Conservation (phyloP, 2,329 filamentous ascomycete genomes). For the Neonectria magnoliae region DNA sequence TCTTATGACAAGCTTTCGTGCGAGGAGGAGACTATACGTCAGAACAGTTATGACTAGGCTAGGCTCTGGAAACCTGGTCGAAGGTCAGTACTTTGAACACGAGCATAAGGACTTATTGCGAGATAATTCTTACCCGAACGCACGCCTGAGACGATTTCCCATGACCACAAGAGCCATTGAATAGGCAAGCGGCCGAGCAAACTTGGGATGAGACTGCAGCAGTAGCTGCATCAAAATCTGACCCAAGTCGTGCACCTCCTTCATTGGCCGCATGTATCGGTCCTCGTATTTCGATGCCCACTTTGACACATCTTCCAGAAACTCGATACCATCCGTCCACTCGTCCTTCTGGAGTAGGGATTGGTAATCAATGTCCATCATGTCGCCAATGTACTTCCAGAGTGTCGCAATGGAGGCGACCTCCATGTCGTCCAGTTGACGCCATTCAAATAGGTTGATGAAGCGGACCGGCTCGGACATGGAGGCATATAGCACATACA, state of each 20-base stretch:
- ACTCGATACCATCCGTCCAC: constrained; percentile 63
- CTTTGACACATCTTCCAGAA: constrained; percentile 57
- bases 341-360: constrained; percentile 47
- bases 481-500: constrained; percentile 64
- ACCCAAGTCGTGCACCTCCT: constrained; percentile 62
- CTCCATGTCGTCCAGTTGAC: constrained; percentile 73
- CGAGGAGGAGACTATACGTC: constrained; percentile 58
- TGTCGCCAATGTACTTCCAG: constrained; percentile 77
- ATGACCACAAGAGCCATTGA: constrained; percentile 68
- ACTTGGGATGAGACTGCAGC: constrained; percentile 62
- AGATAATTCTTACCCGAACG: constrained; percentile 68
- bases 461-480: constrained; percentile 72
- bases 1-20: constrained; percentile 66
- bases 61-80: constrained; percentile 55
- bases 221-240: constrained; percentile 69
- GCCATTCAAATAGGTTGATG: constrained; percentile 76
- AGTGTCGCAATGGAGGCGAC: constrained; percentile 72
- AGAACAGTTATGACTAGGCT: constrained; percentile 48
- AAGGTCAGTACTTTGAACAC: constrained; percentile 26
- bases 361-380: constrained; percentile 70
- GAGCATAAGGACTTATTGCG: not conserved
- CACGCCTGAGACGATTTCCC: constrained; percentile 69
- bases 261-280: constrained; percentile 64
- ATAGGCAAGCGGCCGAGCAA: constrained; percentile 56
- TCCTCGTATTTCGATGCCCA: constrained; percentile 69